A percentile compares a stretch with the other conserved stretches of the same genome.
phyloP scores from a whole-genome alignment of 2,329 filamentous ascomycete species.

The Aspergillus ochraceoroseus region DNA sequence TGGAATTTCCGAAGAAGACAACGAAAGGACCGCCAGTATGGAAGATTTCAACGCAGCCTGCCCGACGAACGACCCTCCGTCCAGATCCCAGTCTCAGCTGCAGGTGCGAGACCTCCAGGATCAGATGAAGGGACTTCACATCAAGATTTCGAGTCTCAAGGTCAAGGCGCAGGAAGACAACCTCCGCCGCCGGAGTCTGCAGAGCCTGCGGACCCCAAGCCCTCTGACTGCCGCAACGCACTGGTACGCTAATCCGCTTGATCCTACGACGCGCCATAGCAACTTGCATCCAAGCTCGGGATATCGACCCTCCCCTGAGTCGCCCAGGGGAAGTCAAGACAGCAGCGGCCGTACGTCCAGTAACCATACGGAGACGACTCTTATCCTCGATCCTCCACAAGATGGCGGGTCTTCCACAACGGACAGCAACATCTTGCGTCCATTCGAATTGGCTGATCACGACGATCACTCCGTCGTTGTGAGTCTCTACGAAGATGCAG shows the following conservation, averaged over 20 bases:
- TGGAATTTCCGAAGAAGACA: slow-evolving; percentile 27
- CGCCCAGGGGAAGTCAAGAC: slow-evolving; percentile 17
- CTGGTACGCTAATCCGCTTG: slow-evolving; percentile 46
- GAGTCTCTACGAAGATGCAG: slow-evolving; percentile 43
- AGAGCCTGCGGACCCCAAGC: slow-evolving; percentile 68
- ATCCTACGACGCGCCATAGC: slow-evolving; percentile 32
- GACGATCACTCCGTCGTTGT: slow-evolving; percentile 33
- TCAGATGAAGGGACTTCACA: slow-evolving; percentile 80
- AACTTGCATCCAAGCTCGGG: slow-evolving; percentile 35
- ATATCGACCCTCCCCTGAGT: slow-evolving; percentile 35
- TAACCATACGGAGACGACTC: slow-evolving; percentile 3
- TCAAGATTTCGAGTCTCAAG: slow-evolving; percentile 74
- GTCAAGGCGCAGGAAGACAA: slow-evolving; percentile 75
- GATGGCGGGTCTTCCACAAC: slow-evolving; percentile 3
- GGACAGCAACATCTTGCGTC: slow-evolving; percentile 11
- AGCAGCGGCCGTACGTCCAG: slow-evolving; percentile 22
- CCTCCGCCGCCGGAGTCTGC: slow-evolving; percentile 69
- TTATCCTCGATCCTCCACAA: slow-evolving; percentile 4
- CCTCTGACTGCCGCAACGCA: slow-evolving; percentile 71
- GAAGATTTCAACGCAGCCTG: slow-evolving; percentile 37
- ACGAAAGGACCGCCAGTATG: slow-evolving; percentile 26
- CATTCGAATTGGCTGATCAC: slow-evolving; percentile 15
- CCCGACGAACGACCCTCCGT: slow-evolving; percentile 46
- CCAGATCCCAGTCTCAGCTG: slow-evolving; percentile 65
- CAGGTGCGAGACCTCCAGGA: slow-evolving; percentile 71